Conservation (phyloP, 164 flowering plant genomes). For the Tinospora cordifolia region DNA sequence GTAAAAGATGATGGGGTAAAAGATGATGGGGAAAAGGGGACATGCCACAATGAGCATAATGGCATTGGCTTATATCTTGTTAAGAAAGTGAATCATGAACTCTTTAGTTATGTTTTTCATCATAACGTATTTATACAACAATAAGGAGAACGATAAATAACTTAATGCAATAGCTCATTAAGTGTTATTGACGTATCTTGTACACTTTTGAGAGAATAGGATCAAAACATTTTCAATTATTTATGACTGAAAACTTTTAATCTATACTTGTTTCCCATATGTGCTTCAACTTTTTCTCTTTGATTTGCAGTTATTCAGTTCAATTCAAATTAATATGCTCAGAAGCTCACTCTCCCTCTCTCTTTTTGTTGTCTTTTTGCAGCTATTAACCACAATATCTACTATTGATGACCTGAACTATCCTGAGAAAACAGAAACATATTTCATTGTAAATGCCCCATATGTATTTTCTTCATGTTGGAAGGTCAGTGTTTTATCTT, state of each 20-base stretch:
- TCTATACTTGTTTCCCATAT: not conserved
- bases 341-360: not conserved
- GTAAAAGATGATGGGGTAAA: too few species aligned
- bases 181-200: too few species aligned
- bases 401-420: conserved; percentile 93
- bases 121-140: too few species aligned
- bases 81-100: too few species aligned
- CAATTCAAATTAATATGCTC: not conserved
- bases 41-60: too few species aligned
- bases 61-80: too few species aligned
- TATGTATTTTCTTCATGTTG: conserved; percentile 94
- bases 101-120: too few species aligned
- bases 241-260: not conserved
- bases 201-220: too few species aligned
- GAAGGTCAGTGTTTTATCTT: conserved; percentile 52
- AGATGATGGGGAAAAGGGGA: too few species aligned
- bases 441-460: conserved; percentile 86
- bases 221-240: too few species aligned
- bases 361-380: conserved; percentile 28
- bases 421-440: conserved; percentile 97
- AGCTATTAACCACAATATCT: conserved; percentile 73
- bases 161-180: too few species aligned
- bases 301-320: not conserved
- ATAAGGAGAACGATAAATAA: too few species aligned
- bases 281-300: not conserved